Evolutionary conservation across 305 asterid genomes (phyloP).

Genomic region (Fraxinus sp.): DNA sequence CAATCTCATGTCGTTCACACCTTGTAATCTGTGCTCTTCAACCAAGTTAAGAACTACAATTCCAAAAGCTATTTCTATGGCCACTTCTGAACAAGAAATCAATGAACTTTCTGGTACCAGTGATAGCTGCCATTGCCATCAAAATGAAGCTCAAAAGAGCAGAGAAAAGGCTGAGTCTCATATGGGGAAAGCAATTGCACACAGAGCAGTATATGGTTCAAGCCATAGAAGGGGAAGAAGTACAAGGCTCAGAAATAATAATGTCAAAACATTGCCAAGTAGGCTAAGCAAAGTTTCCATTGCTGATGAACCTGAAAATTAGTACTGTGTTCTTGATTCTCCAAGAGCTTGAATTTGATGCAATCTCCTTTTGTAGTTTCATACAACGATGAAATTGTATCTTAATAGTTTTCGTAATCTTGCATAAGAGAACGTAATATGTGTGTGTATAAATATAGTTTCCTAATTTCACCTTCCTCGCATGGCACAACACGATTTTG

Average conservation of each 20-base stretch:
- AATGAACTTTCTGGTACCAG: constrained; percentile 25
- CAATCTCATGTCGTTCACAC: neutral
- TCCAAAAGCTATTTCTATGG: constrained; percentile 27
- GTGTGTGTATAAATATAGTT: neutral
- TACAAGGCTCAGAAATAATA: constrained; percentile 31
- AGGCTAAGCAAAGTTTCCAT: constrained; percentile 55
- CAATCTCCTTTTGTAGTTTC: neutral
- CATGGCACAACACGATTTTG: neutral
- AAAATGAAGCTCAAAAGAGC: constrained; percentile 19
- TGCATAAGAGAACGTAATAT: neutral
- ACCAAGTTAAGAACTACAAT: neutral
- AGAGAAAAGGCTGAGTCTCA: constrained; percentile 26
- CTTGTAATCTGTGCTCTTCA: neutral
- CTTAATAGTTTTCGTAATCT: neutral
- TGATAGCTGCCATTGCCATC: constrained; percentile 16
- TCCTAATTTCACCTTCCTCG: neutral
- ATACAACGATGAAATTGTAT: neutral
- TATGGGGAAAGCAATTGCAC: constrained; percentile 46
- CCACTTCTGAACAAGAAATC: constrained; percentile 29
- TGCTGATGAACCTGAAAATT: constrained; percentile 41
- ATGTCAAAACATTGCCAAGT: constrained; percentile 34
- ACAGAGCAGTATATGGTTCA: constrained; percentile 46
- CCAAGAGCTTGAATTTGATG: neutral
- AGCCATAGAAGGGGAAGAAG: constrained; percentile 35
- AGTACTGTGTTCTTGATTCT: constrained; percentile 3